A percentile compares a stretch with the other conserved stretches of the same genome.
Evolutionary conservation across 2,329 filamentous ascomycete genomes (phyloP).

Genomic region (Penicillium sp.): DNA sequence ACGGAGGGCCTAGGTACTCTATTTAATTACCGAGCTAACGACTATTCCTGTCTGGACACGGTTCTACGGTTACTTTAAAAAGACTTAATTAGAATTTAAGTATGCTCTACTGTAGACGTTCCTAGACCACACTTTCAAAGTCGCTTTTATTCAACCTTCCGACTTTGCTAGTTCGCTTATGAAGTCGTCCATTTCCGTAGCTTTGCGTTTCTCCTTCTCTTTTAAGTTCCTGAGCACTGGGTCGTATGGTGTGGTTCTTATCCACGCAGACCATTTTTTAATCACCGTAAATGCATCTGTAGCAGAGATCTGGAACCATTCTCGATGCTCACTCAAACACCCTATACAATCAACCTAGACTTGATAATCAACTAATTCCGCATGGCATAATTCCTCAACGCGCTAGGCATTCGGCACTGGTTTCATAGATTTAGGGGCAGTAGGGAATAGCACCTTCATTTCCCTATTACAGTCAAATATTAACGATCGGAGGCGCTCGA

Average conservation of each 20-base stretch:
- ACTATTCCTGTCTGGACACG: too few relatives aligned
- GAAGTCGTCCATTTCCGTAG: slow-evolving; percentile 8
- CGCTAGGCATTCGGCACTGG: slow-evolving; percentile 13
- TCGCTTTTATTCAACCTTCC: neutral
- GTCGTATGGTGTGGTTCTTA: slow-evolving; percentile 13
- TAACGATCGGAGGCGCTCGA: slow-evolving; percentile 2
- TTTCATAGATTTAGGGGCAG: neutral
- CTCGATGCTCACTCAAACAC: slow-evolving; percentile 14
- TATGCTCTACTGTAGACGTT: neutral
- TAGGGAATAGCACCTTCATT: slow-evolving; percentile 12
- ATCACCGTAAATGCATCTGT: slow-evolving; percentile 15
- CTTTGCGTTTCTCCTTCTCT: slow-evolving; percentile 8
- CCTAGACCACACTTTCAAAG: neutral
- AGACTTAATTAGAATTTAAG: too few relatives aligned
- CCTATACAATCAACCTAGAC: slow-evolving; percentile 10
- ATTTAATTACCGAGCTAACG: too few relatives aligned
- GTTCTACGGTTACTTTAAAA: too few relatives aligned
- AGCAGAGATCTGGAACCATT: slow-evolving; percentile 17
- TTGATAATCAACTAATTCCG: slow-evolving; percentile 12
- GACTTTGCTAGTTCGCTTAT: slow-evolving; percentile 7
- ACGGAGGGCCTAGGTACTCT: too few relatives aligned
- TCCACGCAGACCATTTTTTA: slow-evolving; percentile 17
- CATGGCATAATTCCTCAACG: slow-evolving; percentile 18
- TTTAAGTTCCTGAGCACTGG: slow-evolving; percentile 6
- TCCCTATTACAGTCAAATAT: slow-evolving; percentile 15